Evolutionary conservation across 164 flowering plant genomes (phyloP), one percentile per base, ranked within the genome.

Genomic region (Paratinospora sagittata): DNA sequence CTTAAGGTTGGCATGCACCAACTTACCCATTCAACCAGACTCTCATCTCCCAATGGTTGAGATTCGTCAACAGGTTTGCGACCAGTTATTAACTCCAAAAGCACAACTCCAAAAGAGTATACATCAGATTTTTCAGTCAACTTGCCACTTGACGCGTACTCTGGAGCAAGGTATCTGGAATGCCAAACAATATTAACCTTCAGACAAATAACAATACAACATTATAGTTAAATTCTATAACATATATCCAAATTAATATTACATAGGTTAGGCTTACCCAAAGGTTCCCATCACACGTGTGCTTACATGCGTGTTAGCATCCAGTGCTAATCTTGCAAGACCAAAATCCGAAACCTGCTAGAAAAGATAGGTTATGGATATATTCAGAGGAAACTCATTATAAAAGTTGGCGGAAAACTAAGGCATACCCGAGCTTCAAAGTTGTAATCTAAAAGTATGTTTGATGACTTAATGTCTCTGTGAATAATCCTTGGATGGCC

Each of bases 251-350:
- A 65, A 61, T 55, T 36, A 47, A 21, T 33, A 12, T 9, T 34
- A 72, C 21, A 37, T 23, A 62, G 9, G 3, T 23, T 26, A 23
- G 65, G 36, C 81, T 27, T 79, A 93, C 98, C 98, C 98, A 82
- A 93, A 93, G 68, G 98, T 93, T 73, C 98, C 98, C 89, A 93
- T 86, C 6, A 93, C 98, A 49, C 98, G 92, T 30, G 98, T 93
- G 24, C 91, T 79, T 39, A 93, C 70, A 80, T 93, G 98, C 26
- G 97, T 90, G 69, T 83, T 71, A 27, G 91, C 77, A 81, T 93
- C 97, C 68, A 79, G 71, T 70, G 90, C 89, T 75, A 93, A 78
- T 73, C 85, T 91, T 58, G 97, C 98, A 61, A 91, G 96, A 73
- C 98, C 98, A 78, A 93, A 93, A 80, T 93, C 98, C 30, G 98